phyloP scores from a whole-genome alignment of 495 filamentous ascomycete genomes.

The Pyrenopolyporus hunteri region DNA sequence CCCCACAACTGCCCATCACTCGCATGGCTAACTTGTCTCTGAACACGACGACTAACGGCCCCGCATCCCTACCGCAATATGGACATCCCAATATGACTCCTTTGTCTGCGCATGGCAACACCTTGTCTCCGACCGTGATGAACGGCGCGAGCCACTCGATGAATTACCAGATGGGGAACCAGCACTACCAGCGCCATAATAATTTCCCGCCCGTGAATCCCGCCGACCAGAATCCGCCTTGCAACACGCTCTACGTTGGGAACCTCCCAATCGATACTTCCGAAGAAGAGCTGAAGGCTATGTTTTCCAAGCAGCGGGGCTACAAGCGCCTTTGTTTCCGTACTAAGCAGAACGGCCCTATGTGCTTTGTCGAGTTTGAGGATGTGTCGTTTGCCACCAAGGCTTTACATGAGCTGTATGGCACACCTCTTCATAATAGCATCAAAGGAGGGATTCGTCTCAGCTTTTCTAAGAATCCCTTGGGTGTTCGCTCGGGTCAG shows the following conservation, averaged over 20 bases:
- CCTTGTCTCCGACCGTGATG: conserved; percentile 66
- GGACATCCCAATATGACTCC: conserved; percentile 52
- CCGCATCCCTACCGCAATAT: conserved; percentile 60
- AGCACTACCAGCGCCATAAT: conserved; percentile 65
- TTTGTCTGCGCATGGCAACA: conserved; percentile 57
- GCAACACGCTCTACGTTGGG: conserved; percentile 97
- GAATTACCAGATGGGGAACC: conserved; percentile 62
- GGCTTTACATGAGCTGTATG: conserved; percentile 89
- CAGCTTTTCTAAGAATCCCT: conserved; percentile 96
- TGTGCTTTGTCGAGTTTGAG: conserved; percentile 99
- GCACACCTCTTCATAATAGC: conserved; percentile 86
- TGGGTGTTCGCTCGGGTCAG: conserved; percentile 86
- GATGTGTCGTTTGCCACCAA: conserved; percentile 94
- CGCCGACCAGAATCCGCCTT: conserved; percentile 95
- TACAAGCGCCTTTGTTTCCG: conserved; percentile 97
- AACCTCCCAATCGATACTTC: conserved; percentile 94
- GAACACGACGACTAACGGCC: conserved; percentile 60
- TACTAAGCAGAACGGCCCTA: conserved; percentile 97
- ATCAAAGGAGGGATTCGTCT: conserved; percentile 97
- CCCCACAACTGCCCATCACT: conserved; percentile 72
- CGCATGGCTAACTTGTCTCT: conserved; percentile 75
- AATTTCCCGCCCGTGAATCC: conserved; percentile 91
- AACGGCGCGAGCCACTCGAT: conserved; percentile 49
- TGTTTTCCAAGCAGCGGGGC: conserved; percentile 93
- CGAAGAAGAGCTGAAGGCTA: conserved; percentile 92